Conservation (phyloP, 768 basidiomycete genomes). For the Neoboletus magnificus region DNA sequence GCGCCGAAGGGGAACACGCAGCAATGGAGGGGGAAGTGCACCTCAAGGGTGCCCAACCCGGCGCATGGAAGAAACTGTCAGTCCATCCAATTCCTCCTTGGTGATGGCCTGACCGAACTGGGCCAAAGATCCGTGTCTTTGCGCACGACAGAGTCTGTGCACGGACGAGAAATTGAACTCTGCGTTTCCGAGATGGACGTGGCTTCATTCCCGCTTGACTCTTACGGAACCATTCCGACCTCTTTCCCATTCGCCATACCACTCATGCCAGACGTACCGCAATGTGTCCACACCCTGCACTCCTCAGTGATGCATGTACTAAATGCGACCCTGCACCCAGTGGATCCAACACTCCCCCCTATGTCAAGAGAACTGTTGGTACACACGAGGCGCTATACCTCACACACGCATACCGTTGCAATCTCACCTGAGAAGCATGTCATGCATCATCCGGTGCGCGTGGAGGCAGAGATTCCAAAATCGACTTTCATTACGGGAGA, state of each 20-base stretch:
- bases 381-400: conserved; percentile 71
- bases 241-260: conserved; percentile 81
- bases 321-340: conserved; percentile 60
- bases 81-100: conserved; percentile 32
- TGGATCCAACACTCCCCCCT: conserved; percentile 35
- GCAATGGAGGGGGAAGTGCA: conserved; percentile 88
- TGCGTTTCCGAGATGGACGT: conserved; percentile 54
- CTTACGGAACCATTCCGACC: conserved; percentile 47
- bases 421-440: conserved; percentile 57
- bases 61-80: conserved; percentile 68
- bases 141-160: conserved; percentile 63
- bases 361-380: conserved; percentile 59
- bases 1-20: conserved; percentile 77
- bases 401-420: conserved; percentile 55
- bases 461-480: conserved; percentile 70
- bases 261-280: conserved; percentile 74
- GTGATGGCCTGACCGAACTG: conserved; percentile 11
- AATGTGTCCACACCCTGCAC: conserved; percentile 72
- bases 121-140: conserved; percentile 56
- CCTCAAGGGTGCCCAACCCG: conserved; percentile 63
- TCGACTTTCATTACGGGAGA: conserved; percentile 71
- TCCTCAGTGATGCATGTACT: conserved; percentile 72
- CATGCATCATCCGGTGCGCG: conserved; percentile 59
- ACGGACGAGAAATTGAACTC: conserved; percentile 64
- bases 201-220: conserved; percentile 40